A percentile compares a stretch with the other conserved stretches of the same genome.
These are phyloP conservation scores for Xylaria scruposa DNA, from an alignment of 495 filamentous ascomycete genomes.

Conservation along the genomic window DNA sequence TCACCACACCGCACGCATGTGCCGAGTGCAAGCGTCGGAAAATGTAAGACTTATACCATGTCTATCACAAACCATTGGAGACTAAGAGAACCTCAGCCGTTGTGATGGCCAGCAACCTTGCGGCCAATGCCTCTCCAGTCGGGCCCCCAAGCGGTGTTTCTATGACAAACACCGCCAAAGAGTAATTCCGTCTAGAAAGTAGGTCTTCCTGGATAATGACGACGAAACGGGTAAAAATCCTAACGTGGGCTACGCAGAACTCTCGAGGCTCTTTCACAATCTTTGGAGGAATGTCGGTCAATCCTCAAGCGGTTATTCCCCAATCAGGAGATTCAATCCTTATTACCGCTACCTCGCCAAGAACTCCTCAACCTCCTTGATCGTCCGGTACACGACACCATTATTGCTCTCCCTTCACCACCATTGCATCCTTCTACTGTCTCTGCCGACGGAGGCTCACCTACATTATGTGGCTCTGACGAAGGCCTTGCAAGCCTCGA, in stretches of 20 bases:
- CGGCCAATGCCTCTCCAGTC: constrained; percentile 63
- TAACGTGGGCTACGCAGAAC: constrained; percentile 43
- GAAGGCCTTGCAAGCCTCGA: constrained; percentile 57
- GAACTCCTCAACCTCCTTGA: constrained; percentile 60
- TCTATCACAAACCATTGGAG: background rate
- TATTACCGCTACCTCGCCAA: constrained; percentile 58
- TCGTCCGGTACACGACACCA: constrained; percentile 47
- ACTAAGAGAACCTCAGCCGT: constrained; percentile 48
- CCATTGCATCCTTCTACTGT: constrained; percentile 51
- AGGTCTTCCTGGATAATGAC: constrained; percentile 18
- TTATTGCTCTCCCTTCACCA: constrained; percentile 51
- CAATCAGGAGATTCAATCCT: constrained; percentile 56
- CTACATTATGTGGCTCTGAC: constrained; percentile 49
- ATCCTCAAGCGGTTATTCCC: constrained; percentile 62
- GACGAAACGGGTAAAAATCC: background rate
- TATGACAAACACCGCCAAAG: constrained; percentile 66
- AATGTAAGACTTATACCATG: constrained; percentile 50
- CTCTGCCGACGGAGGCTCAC: constrained; percentile 53
- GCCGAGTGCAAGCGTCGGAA: constrained; percentile 66
- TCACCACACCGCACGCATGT: constrained; percentile 65
- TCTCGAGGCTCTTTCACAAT: constrained; percentile 62
- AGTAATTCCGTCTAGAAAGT: constrained; percentile 64
- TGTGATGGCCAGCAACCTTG: constrained; percentile 66
- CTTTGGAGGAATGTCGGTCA: constrained; percentile 63
- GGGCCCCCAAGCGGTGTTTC: constrained; percentile 63